Conservation (phyloP, 371 early-diverging fungal species). For the Saksenaea oblongispora region DNA sequence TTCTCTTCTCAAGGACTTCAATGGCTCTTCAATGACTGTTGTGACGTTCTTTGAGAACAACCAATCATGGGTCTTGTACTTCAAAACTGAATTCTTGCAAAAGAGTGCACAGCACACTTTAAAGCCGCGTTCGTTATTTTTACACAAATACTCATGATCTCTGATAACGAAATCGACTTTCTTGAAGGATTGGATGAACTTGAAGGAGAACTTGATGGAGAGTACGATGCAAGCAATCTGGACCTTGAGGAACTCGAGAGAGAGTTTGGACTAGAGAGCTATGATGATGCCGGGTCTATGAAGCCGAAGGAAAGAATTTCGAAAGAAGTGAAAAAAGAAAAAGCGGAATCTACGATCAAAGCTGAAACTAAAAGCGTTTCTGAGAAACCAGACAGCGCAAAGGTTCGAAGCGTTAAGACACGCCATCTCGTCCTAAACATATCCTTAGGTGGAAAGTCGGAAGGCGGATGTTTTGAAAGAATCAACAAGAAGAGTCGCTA, state of each 20-base stretch:
- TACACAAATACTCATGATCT: neutral
- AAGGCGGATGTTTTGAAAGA: neutral
- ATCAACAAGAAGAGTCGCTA: neutral
- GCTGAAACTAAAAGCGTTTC: neutral
- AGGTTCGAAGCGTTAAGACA: neutral
- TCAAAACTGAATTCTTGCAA: no score
- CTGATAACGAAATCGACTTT: conserved; percentile 1
- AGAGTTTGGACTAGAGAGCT: neutral
- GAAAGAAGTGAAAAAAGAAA: neutral
- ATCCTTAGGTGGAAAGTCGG: neutral
- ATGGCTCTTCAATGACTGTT: no score
- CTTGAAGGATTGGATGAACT: conserved; percentile 2
- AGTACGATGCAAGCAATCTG: neutral
- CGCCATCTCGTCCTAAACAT: neutral
- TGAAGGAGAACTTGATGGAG: neutral
- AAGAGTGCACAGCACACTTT: no score
- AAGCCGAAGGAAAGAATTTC: neutral
- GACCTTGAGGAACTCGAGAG: neutral
- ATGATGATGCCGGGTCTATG: neutral
- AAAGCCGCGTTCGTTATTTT: neutral
- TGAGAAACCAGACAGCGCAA: neutral
- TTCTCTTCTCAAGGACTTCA: no score
- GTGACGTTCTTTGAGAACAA: no score
- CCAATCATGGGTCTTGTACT: no score
- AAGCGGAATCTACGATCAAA: neutral